Evolutionary conservation across 306 rosid genomes (phyloP), one percentile per base, ranked within the genome.

Genomic region (Gillenia trifoliata): DNA sequence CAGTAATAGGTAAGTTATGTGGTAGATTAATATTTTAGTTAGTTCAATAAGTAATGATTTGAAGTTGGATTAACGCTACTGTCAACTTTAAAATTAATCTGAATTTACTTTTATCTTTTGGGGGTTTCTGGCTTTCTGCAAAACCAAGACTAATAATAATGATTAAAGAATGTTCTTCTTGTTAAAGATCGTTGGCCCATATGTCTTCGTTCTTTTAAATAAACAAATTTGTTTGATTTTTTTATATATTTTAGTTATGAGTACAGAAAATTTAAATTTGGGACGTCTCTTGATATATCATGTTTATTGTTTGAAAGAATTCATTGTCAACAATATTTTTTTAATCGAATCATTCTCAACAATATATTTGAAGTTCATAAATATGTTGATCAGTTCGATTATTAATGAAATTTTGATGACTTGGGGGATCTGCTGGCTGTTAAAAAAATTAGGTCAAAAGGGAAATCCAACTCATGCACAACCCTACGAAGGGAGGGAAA

Each of bases 401-500:
- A 22, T 22, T 55, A 54, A 9, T 8, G 22, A 8, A 54, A n/a
- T 54, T 8, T 54, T 26, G 59, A 54, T n/a, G 26, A 54, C 28
- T 54, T 54, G 60, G 23, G 60, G 26, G 25, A 36, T 54, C 8
- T 17, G 55, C 60, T 54, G 22, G 60, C 10, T 3, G 64, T 10
- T 59, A n/a, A 4, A 57, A 59, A 57, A 59, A 8, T 36, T 8
- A 11, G 41, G 41, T 36, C 11, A 59, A 59, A 29, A 69, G 6
- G 33, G 43, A 47, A 70, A 76, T 11, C 40, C 59, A 72, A 74
- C 52, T 62, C 41, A 55, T 62, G 70, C 38, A 77, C 50, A 30
- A 66, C 60, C 75, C 65, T 33, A 43, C 36, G 62, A 56, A 83
- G 63, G 76, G 61, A 76, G 75, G 90, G 62, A 85, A 88, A 81